Base-by-base conservation (phyloP, 306 rosid genomes). In the Aeschynomene evenia region DNA sequence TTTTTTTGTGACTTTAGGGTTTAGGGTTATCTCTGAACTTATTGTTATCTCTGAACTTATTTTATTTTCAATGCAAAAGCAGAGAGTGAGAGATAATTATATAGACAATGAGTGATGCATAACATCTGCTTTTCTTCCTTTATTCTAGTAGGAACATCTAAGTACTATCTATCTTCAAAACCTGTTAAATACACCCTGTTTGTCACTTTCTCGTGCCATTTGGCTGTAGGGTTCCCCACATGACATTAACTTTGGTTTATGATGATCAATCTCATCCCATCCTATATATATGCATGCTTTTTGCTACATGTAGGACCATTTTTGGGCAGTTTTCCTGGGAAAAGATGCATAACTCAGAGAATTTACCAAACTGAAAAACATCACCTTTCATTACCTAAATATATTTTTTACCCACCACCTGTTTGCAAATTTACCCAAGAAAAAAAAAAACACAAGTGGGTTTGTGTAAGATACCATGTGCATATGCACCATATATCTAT, bases 301-400 rank as follows among this genome's bases (percentile, higher is more conserved):
- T 81, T 63, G 61, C 64, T n/a, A 43, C 73, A 23, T 33, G 78
- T 69, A 82, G 83, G 80, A 64, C 77, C 82, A 49, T 69, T 48
- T 55, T 9, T 68, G 16, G 16, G 31, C 24, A 53, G 19, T 60
- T 64, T 37, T 36, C 42, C 42, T 10, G 19, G 33, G 14, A 55
- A 72, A 64, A 2, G 16, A 15, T 13, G 13, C 59, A 42, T 28
- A 19, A 23, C 22, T 37, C 42, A 5, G 10, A 33, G 20, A 22
- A 28, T 66, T 26, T 3, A 54, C 28, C 12, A 16, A 10, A 33
- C 6, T 19, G 16, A 23, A 40, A 43, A 23, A 15, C 20, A 46
- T 54, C 63, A 43, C 42, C 71, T 16, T 68, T n/a, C n/a, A n/a
- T n/a, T 42, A n/a, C 8, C 75, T n/a, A 74, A 67, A 68, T 21